Base-by-base conservation (phyloP, 2,329 filamentous ascomycete genomes). In the Verticillium longisporum region DNA sequence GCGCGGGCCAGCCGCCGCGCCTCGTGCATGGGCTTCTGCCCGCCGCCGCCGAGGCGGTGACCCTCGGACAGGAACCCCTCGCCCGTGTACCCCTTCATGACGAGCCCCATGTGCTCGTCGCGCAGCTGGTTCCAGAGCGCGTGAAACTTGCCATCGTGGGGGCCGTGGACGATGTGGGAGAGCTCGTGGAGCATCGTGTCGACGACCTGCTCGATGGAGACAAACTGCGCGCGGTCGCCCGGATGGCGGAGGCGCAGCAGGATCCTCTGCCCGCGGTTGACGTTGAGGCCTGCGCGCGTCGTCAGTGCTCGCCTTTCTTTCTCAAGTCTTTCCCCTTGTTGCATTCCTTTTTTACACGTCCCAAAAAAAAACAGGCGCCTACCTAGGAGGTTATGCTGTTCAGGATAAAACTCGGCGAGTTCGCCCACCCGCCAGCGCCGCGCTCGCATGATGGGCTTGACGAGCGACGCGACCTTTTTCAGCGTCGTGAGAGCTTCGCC, bases 121-220 rank as follows among this genome's bases (percentile, higher is more conserved):
- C 94, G 87, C 4, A 97, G 83, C 70, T 96, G 89, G 67, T 97
- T 88, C 91, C 93, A 97, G 5, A 97, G 78, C 0, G 87, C 87
- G 67, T 97, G 87, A 70, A 98, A 98, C 38, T 89, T 83, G 56
- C 80, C 82, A 70, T 97, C 87, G 72, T 98, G 94, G 1, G 91
- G 90, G 0, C 91, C 92, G 73, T 89, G 87, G 11, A 92, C 84
- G 66, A 90, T 97, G 70, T 98, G 94, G n/a, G 86, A 88, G 2
- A 98, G 83, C 79, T 98, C 94, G 72, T 98, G 94, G 21, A 98
- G 85, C 87, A 98, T 90, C 0, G 94, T 98, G 73, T 97, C 92
- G 54, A 92, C 81, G 7, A 97, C 83, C 65, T 90, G 80, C 70
- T 97, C 92, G 61, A 93, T 77, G 1, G 90, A 88, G 21, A 97